These are phyloP conservation scores for Citropsis articulata DNA, from an alignment of 345 rosid genomes.

Conservation along the genomic window DNA sequence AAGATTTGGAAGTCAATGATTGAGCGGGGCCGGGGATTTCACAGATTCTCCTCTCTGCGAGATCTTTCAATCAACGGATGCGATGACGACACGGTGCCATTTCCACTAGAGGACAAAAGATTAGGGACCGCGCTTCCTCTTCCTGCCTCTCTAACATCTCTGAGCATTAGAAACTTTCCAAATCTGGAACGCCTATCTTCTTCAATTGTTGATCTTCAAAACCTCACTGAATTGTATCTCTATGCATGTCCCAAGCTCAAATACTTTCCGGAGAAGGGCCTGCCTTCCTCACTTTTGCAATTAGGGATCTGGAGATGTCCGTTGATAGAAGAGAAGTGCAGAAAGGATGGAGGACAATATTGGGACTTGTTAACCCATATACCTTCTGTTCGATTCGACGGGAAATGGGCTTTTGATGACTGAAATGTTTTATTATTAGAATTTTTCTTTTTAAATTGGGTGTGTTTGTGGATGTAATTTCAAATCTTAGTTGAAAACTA, in stretches of 20 bases:
- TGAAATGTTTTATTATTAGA: too few species aligned
- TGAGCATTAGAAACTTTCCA: slow-evolving; percentile 5
- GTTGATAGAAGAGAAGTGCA: too few species aligned
- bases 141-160: slow-evolving; percentile 22
- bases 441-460: too few species aligned
- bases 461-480: too few species aligned
- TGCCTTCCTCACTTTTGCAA: background rate
- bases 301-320: too few species aligned
- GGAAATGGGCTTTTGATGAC: too few species aligned
- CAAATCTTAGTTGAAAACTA: too few species aligned
- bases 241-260: slow-evolving; percentile 8
- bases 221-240: slow-evolving; percentile 16
- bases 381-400: too few species aligned
- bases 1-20: too few species aligned
- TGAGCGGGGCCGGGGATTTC: too few species aligned
- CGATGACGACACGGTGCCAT: background rate
- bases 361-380: too few species aligned
- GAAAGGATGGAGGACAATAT: too few species aligned
- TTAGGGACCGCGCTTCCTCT: background rate
- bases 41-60: background rate
- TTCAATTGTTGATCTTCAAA: background rate
- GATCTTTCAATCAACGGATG: background rate
- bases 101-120: background rate
- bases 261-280: background rate
- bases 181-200: slow-evolving; percentile 14